These are phyloP conservation scores for Magnaporthiopsis poae DNA, from an alignment of 2,329 filamentous ascomycete species.

Conservation along the genomic window DNA sequence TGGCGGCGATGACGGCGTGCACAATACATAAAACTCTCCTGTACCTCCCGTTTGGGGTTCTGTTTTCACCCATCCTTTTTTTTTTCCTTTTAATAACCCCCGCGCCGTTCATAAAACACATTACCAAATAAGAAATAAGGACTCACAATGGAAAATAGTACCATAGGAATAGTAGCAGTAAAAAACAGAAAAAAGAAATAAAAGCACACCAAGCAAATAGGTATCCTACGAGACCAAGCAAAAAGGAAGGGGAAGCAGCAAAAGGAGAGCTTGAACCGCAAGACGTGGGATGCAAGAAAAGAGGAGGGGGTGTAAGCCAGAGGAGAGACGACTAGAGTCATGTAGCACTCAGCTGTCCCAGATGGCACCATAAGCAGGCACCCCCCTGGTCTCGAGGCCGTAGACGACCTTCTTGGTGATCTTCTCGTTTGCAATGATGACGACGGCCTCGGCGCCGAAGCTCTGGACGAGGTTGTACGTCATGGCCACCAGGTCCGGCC, in stretches of 20 bases:
- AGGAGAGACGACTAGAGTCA: no score
- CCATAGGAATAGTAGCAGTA: no score
- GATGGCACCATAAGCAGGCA: slow-evolving; percentile 25
- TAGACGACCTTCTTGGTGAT: slow-evolving; percentile 23
- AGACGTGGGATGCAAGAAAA: not conserved
- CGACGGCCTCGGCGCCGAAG: slow-evolving; percentile 21
- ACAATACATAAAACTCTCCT: no score
- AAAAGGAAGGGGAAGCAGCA: not conserved
- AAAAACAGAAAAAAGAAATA: not conserved
- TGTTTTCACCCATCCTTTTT: not conserved
- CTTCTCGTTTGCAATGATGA: slow-evolving; percentile 23
- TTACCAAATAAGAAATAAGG: not conserved
- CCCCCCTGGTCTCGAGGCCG: slow-evolving; percentile 20
- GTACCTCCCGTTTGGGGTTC: not conserved
- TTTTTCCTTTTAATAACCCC: not conserved
- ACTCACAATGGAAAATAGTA: not conserved
- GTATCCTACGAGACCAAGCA: not conserved
- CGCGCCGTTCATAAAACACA: not conserved
- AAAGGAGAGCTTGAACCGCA: not conserved
- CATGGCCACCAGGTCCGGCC: slow-evolving; percentile 20
- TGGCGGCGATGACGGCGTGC: not conserved
- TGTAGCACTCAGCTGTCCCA: slow-evolving; percentile 13
- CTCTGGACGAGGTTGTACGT: slow-evolving; percentile 16
- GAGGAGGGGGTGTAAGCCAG: no score
- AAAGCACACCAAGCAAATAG: not conserved